A percentile compares a stretch with the other conserved stretches of the same genome.
Conservation (phyloP, 306 rosid genomes). For the Aeschynomene evenia region DNA sequence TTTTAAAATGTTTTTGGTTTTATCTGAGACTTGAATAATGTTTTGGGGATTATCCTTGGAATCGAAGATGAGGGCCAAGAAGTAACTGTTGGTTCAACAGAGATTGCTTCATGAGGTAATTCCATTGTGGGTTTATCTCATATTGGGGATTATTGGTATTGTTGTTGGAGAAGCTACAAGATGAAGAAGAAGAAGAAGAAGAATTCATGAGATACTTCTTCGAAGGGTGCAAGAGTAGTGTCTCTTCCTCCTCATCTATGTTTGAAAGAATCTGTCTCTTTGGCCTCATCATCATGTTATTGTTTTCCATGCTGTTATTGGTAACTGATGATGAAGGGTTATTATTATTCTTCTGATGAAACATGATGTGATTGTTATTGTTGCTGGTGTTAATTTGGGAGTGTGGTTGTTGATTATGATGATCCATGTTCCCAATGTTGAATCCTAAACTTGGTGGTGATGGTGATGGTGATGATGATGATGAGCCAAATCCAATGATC, state of each 20-base stretch:
- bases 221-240: slow-evolving; percentile 34
- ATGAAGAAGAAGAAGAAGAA: too few species aligned
- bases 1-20: not conserved
- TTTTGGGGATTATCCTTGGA: slow-evolving; percentile 34
- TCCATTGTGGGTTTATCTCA: slow-evolving; percentile 44
- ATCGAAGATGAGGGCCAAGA: slow-evolving; percentile 50
- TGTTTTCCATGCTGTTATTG: slow-evolving; percentile 18
- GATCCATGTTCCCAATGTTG: slow-evolving; percentile 26
- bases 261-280: slow-evolving; percentile 46
- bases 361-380: not conserved
- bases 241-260: slow-evolving; percentile 42
- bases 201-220: slow-evolving; percentile 38
- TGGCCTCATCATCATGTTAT: not conserved
- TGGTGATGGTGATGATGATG: too few species aligned
- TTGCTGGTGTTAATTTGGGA: slow-evolving; percentile 13
- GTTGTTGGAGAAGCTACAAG: slow-evolving; percentile 42
- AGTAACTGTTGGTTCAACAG: slow-evolving; percentile 50
- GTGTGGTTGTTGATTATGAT: slow-evolving; percentile 26
- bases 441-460: slow-evolving; percentile 22
- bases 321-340: slow-evolving; percentile 17
- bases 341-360: slow-evolving; percentile 37
- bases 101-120: slow-evolving; percentile 41
- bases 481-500: slow-evolving; percentile 29
- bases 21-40: not conserved
- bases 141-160: slow-evolving; percentile 31